Evolutionary conservation across 768 basidiomycete species (phyloP).

Genomic region (Rhizopogon rudus): DNA sequence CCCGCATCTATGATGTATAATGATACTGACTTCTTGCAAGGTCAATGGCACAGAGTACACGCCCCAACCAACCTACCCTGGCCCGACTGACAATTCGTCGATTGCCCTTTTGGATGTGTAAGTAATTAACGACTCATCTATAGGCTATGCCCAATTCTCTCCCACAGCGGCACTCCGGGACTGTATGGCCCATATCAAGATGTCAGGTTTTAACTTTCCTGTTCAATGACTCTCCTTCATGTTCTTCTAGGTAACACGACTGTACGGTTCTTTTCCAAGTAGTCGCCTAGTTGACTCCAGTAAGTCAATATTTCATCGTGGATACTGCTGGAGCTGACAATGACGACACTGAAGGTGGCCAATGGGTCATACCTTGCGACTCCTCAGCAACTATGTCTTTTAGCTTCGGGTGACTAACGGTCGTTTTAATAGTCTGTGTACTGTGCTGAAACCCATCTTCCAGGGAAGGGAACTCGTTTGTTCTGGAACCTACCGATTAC

Average conservation of each 20-base stretch:
- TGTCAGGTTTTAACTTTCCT: constrained; percentile 32
- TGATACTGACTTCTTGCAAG: constrained; percentile 26
- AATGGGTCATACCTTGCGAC: constrained; percentile 75
- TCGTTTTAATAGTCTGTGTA: background rate
- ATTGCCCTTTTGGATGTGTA: constrained; percentile 74
- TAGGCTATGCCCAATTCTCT: constrained; percentile 1
- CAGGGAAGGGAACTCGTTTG: constrained; percentile 37
- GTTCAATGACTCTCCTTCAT: constrained; percentile 1
- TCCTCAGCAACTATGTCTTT: constrained; percentile 55
- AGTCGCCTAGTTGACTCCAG: constrained; percentile 66
- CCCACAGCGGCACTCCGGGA: constrained; percentile 57
- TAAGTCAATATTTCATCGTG: constrained; percentile 19
- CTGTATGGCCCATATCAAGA: constrained; percentile 78
- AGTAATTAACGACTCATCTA: constrained; percentile 18
- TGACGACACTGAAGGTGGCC: constrained; percentile 38
- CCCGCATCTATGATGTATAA: background rate
- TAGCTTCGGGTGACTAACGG: constrained; percentile 54
- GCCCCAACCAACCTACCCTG: constrained; percentile 62
- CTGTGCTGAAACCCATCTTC: background rate
- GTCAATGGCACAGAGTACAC: constrained; percentile 50
- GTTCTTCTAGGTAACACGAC: constrained; percentile 51
- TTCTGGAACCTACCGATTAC: constrained; percentile 71
- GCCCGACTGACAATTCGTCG: constrained; percentile 46
- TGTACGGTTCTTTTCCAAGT: constrained; percentile 55
- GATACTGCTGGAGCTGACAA: background rate